Evolutionary conservation across 352 stramenopile genomes (phyloP).

Genomic region (Globisporangium yorkense): DNA sequence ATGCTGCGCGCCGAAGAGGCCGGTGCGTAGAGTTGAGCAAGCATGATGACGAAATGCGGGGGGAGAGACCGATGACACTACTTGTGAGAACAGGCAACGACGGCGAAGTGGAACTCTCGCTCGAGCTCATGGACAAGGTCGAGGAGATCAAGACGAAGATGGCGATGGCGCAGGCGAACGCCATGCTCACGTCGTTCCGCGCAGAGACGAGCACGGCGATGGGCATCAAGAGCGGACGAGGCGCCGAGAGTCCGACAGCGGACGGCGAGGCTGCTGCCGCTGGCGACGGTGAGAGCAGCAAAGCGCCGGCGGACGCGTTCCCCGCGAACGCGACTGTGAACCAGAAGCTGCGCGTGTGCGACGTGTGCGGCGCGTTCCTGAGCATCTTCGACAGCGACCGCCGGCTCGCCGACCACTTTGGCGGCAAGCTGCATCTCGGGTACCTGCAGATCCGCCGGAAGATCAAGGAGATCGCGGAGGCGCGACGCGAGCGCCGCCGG

Average conservation of each 20-base stretch:
- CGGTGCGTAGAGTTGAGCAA: not conserved
- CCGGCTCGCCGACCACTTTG: slow-evolving; percentile 87
- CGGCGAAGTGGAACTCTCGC: slow-evolving; percentile 47
- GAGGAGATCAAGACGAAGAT: slow-evolving; percentile 63
- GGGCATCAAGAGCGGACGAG: not conserved
- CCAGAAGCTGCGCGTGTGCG: slow-evolving; percentile 86
- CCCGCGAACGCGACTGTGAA: slow-evolving; percentile 29
- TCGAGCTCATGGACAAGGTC: slow-evolving; percentile 57
- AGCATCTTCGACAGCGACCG: slow-evolving; percentile 91
- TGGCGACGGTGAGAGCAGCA: not conserved
- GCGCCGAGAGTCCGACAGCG: not conserved
- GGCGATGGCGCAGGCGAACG: slow-evolving; percentile 29
- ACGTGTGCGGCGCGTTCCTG: slow-evolving; percentile 89
- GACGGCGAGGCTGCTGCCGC: not conserved
- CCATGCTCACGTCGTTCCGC: slow-evolving; percentile 38
- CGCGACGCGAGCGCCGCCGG: slow-evolving; percentile 21
- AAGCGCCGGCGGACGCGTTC: not conserved
- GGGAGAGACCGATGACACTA: not conserved
- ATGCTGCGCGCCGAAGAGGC: slow-evolving; percentile 56
- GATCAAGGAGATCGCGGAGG: slow-evolving; percentile 60
- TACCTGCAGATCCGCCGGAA: slow-evolving; percentile 88
- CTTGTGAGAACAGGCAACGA: slow-evolving; percentile 24
- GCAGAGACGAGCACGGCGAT: slow-evolving; percentile 8
- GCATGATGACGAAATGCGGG: too few relatives aligned
- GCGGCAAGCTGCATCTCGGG: slow-evolving; percentile 87